Base-by-base conservation (phyloP, 495 filamentous ascomycete genomes). In the Talaromyces ruber region DNA sequence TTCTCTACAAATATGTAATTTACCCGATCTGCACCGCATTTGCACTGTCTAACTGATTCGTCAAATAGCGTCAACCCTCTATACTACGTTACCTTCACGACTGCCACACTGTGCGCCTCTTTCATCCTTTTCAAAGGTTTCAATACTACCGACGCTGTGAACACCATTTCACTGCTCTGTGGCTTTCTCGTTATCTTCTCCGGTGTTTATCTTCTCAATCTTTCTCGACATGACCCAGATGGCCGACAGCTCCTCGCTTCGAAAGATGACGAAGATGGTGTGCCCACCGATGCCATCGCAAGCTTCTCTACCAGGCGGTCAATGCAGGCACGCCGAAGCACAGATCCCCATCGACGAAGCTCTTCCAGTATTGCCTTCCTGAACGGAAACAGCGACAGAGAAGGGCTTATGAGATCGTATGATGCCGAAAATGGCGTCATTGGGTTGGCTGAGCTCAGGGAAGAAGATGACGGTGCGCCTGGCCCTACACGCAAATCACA, bases 61-160 rank as follows among this genome's bases (percentile, higher is more conserved):
- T 66, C 50, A n/a, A 30, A 16, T 66, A 98, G 94, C 66, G 94
- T 98, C 37, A 98, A 98, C 71, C 94, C 94, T 1, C 84, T 98
- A 34, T 98, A 98, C 80, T 98, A 98, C 74, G 94, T 98, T 57
- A 97, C 93, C n/a, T 98, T 98, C 75, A 98, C 94, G 5, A 98
- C 94, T 6, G 90, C 88, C 32, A 98, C 94, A 16, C 84, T 98
- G 56, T 87, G 88, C 73, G 94, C 94, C 45, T 97, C 92, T 18
- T 98, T 98, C 78, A 96, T 98, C 71, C 90, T 98, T 39, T 98
- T 97, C 81, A 85, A 85, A 63, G 94, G 94, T 54, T 98, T 98
- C 83, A 98, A 98, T 71, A 98, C 94, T 37, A 91, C 90, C 29
- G 90, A 96, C 70, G 82, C 88, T 2, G 89, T 97, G 64, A 96